Evolutionary conservation across 1,284 basidiomycete species (phyloP).

Genomic region (Trichosporon faecale): DNA sequence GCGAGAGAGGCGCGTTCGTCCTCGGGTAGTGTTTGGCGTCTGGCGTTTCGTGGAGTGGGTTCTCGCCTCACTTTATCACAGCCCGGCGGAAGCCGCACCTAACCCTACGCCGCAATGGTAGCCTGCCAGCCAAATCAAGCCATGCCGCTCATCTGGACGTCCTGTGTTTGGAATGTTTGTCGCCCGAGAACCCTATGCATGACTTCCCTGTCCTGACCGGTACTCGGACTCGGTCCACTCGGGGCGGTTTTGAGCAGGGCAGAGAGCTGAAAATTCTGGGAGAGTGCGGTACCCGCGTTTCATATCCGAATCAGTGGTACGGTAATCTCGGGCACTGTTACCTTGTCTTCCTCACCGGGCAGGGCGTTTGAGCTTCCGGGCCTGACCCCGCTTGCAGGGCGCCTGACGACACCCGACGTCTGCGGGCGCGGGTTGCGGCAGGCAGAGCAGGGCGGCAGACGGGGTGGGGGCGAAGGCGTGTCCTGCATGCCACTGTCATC

Average conservation of each 20-base stretch:
- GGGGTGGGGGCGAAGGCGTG: no score
- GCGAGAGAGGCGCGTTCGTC: not conserved
- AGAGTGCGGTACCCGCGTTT: slow-evolving; percentile 3
- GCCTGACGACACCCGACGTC: not conserved
- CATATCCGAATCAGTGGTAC: slow-evolving; percentile 11
- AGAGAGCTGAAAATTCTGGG: not conserved
- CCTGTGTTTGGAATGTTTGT: slow-evolving; percentile 4
- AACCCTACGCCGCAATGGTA: not conserved
- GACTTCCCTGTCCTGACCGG: not conserved
- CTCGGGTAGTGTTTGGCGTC: not conserved
- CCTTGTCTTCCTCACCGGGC: not conserved
- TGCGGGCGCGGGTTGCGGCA: not conserved
- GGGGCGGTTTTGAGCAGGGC: not conserved
- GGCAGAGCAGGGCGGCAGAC: not conserved
- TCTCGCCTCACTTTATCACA: not conserved
- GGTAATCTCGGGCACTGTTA: not conserved
- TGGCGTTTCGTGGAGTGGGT: slow-evolving; percentile 3
- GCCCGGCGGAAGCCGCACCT: not conserved
- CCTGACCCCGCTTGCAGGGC: not conserved
- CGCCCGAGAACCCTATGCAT: not conserved
- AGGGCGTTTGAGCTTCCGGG: not conserved
- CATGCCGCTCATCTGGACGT: not conserved
- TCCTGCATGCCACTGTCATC: not conserved
- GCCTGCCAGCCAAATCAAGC: not conserved
- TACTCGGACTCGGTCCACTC: not conserved